A percentile compares a stretch with the other conserved stretches of the same genome.
phyloP scores from a whole-genome alignment of 2,329 filamentous ascomycete species.

The Waltergamsia citrina region DNA sequence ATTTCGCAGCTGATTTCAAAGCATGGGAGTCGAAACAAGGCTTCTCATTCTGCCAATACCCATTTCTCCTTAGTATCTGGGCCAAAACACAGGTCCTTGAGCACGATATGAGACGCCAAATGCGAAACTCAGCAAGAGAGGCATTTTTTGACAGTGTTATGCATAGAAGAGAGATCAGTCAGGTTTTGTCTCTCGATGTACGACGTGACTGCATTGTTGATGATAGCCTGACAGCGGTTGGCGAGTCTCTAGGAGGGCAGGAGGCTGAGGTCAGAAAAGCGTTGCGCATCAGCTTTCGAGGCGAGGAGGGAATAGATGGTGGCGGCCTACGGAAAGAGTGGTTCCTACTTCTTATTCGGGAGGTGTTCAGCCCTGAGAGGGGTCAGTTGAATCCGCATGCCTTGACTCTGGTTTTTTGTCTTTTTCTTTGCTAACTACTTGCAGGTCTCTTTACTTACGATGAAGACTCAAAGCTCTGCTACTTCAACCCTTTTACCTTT shows the following conservation, averaged over 20 bases:
- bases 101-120: conserved; percentile 78
- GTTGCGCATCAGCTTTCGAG: conserved; percentile 73
- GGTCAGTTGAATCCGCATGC: conserved; percentile 41
- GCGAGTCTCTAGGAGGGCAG: conserved; percentile 71
- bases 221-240: conserved; percentile 76
- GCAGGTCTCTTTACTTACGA: conserved; percentile 87
- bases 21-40: conserved; percentile 70
- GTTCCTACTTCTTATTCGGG: conserved; percentile 80
- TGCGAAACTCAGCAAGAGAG: conserved; percentile 80
- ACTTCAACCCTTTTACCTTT: conserved; percentile 85
- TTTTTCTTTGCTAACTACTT: background rate
- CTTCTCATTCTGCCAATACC: conserved; percentile 88
- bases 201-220: conserved; percentile 80
- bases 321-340: conserved; percentile 89
- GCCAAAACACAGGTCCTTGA: conserved; percentile 88
- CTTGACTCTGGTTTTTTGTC: background rate
- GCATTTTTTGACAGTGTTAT: conserved; percentile 88
- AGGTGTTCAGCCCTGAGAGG: conserved; percentile 86
- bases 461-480: conserved; percentile 82
- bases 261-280: conserved; percentile 87
- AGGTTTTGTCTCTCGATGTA: conserved; percentile 69
- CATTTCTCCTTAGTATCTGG: conserved; percentile 84
- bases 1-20: conserved; percentile 79
- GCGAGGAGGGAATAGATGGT: conserved; percentile 86
- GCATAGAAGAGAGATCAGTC: conserved; percentile 61